Percentiles rank a stretch among this genome's conserved stretches.
Conservation (phyloP, 352 stramenopile species). For the Phytophthora syringae region DNA sequence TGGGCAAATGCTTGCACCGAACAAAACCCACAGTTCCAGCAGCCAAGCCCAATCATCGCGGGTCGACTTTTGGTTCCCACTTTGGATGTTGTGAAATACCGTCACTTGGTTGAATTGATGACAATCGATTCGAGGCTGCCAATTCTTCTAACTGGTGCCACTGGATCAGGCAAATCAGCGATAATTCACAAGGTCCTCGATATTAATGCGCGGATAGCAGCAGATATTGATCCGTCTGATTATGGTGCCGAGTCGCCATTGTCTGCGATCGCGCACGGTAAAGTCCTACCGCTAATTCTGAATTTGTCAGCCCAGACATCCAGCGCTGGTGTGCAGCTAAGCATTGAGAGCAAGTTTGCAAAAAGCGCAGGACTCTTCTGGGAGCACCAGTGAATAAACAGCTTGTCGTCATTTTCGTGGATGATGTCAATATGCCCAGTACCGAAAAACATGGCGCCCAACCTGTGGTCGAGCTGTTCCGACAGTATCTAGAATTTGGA, state of each 20-base stretch:
- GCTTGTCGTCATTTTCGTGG: slow-evolving; percentile 85
- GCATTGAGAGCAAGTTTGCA: slow-evolving; percentile 91
- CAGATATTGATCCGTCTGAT: slow-evolving; percentile 25
- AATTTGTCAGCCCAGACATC: slow-evolving; percentile 91
- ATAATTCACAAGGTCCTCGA: slow-evolving; percentile 79
- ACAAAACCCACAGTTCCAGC: slow-evolving; percentile 19
- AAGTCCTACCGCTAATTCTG: slow-evolving; percentile 59
- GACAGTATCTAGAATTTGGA: slow-evolving; percentile 71
- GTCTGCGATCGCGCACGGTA: slow-evolving; percentile 27
- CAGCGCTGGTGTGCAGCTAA: slow-evolving; percentile 79
- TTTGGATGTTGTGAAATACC: slow-evolving; percentile 68
- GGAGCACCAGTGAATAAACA: slow-evolving; percentile 80
- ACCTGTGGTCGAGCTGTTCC: slow-evolving; percentile 79
- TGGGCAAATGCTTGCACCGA: slow-evolving; percentile 40
- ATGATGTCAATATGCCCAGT: slow-evolving; percentile 93
- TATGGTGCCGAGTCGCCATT: slow-evolving; percentile 16
- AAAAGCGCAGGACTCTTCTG: slow-evolving; percentile 93
- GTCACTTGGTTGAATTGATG: slow-evolving; percentile 61
- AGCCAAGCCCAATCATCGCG: slow-evolving; percentile 19
- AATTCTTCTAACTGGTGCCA: slow-evolving; percentile 90
- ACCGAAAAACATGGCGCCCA: slow-evolving; percentile 77
- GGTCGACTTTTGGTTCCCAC: slow-evolving; percentile 66
- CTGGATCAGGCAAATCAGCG: slow-evolving; percentile 90
- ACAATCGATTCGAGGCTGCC: slow-evolving; percentile 65
- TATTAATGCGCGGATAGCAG: slow-evolving; percentile 28